phyloP scores from a whole-genome alignment of 2,329 filamentous ascomycete genomes.

The Lachnellula hyalina region DNA sequence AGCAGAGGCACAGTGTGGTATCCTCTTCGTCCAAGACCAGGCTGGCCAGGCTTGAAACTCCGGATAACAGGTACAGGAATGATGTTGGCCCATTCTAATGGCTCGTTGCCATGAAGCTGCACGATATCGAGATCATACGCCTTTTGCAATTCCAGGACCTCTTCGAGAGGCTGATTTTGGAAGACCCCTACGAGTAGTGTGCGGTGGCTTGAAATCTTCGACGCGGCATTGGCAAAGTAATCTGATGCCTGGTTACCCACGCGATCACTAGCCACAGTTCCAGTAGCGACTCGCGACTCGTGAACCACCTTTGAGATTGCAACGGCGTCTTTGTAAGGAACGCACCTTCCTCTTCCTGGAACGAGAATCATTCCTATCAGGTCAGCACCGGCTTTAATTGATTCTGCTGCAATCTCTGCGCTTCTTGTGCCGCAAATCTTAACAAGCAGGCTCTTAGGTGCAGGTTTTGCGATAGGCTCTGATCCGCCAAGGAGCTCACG shows the following conservation, averaged over 20 bases:
- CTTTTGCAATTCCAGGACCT: constrained; percentile 73
- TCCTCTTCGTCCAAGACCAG: constrained; percentile 60
- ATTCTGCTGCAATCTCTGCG: constrained; percentile 71
- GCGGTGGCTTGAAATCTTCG: constrained; percentile 47
- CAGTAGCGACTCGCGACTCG: constrained; percentile 28
- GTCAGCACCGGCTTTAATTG: constrained; percentile 83
- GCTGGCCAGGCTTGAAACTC: constrained; percentile 69
- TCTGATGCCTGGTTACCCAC: constrained; percentile 44
- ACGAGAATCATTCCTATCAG: constrained; percentile 91
- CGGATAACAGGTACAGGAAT: constrained; percentile 90
- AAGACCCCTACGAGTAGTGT: constrained; percentile 91
- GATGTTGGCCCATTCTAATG: constrained; percentile 81
- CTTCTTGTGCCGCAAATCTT: constrained; percentile 95
- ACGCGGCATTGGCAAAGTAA: constrained; percentile 61
- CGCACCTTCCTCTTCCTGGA: constrained; percentile 71
- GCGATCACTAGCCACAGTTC: constrained; percentile 24
- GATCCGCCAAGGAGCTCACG: constrained; percentile 67
- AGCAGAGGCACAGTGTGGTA: constrained; percentile 81
- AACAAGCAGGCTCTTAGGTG: constrained; percentile 57
- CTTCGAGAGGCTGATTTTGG: constrained; percentile 78
- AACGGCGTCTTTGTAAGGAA: constrained; percentile 71
- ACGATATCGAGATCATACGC: constrained; percentile 78
- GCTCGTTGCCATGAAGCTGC: constrained; percentile 88
- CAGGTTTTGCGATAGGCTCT: constrained; percentile 30
- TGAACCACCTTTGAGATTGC: constrained; percentile 78